Percentiles rank a stretch among this genome's conserved stretches.
phyloP scores from a whole-genome alignment of 2,329 filamentous ascomycete genomes.

The Fusarium gaditjirri region DNA sequence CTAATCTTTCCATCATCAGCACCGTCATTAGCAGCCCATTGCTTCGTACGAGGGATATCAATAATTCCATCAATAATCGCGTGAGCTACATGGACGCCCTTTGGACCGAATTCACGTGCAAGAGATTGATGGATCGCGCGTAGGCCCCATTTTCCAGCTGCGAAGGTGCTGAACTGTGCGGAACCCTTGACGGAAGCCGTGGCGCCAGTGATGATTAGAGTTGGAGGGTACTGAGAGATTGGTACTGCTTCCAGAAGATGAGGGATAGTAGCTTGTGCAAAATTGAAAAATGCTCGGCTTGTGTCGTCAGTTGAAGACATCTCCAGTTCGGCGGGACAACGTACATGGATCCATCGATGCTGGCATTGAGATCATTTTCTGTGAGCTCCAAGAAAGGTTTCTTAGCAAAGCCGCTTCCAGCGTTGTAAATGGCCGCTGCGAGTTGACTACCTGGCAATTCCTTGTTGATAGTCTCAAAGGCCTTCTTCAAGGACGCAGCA shows the following conservation, averaged over 20 bases:
- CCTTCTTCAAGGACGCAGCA: constrained; percentile 59
- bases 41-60: constrained; percentile 78
- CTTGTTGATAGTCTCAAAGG: constrained; percentile 70
- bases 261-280: constrained; percentile 77
- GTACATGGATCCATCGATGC: constrained; percentile 61
- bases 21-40: constrained; percentile 56
- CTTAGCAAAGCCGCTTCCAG: constrained; percentile 58
- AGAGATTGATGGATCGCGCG: constrained; percentile 79
- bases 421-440: constrained; percentile 78
- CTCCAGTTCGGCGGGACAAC: constrained; percentile 24
- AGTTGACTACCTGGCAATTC: constrained; percentile 66
- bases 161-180: constrained; percentile 76
- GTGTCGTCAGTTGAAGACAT: neutral
- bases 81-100: constrained; percentile 86
- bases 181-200: constrained; percentile 82
- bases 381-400: constrained; percentile 70
- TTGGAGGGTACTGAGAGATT: constrained; percentile 71
- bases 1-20: constrained; percentile 72
- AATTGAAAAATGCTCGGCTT: constrained; percentile 77
- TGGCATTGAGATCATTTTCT: constrained; percentile 59
- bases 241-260: constrained; percentile 71
- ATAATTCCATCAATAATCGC: constrained; percentile 87
- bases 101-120: constrained; percentile 84
- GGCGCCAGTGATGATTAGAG: constrained; percentile 86
- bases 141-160: constrained; percentile 82